Percentiles rank a stretch among this genome's conserved stretches.
phyloP scores from a whole-genome alignment of 208 protist genomes.

The Crithidia bombi region DNA sequence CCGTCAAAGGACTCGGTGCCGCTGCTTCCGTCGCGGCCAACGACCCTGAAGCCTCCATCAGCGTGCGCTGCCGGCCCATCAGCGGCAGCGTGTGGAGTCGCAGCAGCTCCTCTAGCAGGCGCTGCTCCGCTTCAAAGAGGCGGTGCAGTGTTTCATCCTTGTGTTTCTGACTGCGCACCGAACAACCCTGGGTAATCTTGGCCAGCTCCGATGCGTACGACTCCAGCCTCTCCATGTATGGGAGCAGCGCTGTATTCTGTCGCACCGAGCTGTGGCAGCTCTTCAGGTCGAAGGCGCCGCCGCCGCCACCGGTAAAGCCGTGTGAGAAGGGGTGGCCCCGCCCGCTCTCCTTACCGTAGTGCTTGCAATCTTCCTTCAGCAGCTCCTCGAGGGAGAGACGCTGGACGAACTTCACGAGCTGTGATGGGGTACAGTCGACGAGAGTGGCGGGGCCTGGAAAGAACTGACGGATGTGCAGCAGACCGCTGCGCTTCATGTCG shows the following conservation, averaged over 20 bases:
- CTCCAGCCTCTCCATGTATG: constrained; percentile 29
- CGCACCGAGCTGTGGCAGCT: constrained; percentile 32
- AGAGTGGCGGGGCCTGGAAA: constrained; percentile 84
- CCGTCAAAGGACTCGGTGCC: constrained; percentile 13
- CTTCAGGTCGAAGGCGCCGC: constrained; percentile 61
- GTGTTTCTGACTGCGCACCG: constrained; percentile 42
- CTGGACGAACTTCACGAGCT: constrained; percentile 87
- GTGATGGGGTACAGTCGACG: constrained; percentile 84
- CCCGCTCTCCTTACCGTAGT: constrained; percentile 29
- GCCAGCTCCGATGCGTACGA: constrained; percentile 31
- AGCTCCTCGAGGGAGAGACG: constrained; percentile 84
- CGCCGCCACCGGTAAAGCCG: constrained; percentile 25
- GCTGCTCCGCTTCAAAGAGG: constrained; percentile 77
- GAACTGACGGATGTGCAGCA: constrained; percentile 92
- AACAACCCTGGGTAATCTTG: constrained; percentile 27
- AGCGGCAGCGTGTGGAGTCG: constrained; percentile 64
- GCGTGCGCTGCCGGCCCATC: constrained; percentile 35
- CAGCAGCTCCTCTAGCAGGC: constrained; percentile 69
- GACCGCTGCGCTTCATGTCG: constrained; percentile 87
- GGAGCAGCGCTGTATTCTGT: constrained; percentile 28
- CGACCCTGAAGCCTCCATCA: constrained; percentile 25
- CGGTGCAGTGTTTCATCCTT: constrained; percentile 55
- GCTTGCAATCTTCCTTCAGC: constrained; percentile 55
- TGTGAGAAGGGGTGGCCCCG: constrained; percentile 22
- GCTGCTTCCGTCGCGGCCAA: constrained; percentile 12